phyloP scores from a whole-genome alignment of 169 alveolate species.

The Eimeria falciformis region DNA sequence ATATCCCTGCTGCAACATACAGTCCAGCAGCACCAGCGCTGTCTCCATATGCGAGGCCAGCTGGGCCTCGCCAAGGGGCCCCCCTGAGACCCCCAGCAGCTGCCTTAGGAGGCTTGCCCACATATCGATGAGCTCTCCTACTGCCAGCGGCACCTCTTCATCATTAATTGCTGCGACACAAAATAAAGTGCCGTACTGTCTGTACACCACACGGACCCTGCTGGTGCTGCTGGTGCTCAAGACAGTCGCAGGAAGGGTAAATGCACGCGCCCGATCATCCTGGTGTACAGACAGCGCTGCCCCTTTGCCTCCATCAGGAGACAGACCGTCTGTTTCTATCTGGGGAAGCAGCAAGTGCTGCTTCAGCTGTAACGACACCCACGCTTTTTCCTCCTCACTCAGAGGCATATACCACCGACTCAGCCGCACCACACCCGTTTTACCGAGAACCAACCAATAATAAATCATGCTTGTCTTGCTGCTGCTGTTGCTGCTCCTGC shows the following conservation, averaged over 20 bases:
- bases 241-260: background rate
- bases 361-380: conserved; percentile 18
- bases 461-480: background rate
- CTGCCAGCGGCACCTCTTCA: background rate
- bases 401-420: background rate
- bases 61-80: background rate
- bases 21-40: background rate
- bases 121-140: background rate
- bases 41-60: conserved; percentile 3
- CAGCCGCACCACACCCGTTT: background rate
- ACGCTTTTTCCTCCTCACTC: background rate
- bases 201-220: conserved; percentile 9
- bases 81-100: background rate
- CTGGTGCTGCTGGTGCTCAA: background rate
- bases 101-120: background rate
- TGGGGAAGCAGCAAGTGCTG: conserved; percentile 10
- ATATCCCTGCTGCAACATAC: conserved; percentile 10
- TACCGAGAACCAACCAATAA: background rate
- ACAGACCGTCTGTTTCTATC: background rate
- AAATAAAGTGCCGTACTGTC: conserved; percentile 2
- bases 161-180: background rate
- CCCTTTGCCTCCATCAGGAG: background rate
- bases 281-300: background rate
- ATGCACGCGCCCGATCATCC: background rate
- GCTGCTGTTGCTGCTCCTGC: background rate